phyloP scores from a whole-genome alignment of 225 moss, liverwort and hornwort species.

The Bryoerythrophyllum caledonicum region DNA sequence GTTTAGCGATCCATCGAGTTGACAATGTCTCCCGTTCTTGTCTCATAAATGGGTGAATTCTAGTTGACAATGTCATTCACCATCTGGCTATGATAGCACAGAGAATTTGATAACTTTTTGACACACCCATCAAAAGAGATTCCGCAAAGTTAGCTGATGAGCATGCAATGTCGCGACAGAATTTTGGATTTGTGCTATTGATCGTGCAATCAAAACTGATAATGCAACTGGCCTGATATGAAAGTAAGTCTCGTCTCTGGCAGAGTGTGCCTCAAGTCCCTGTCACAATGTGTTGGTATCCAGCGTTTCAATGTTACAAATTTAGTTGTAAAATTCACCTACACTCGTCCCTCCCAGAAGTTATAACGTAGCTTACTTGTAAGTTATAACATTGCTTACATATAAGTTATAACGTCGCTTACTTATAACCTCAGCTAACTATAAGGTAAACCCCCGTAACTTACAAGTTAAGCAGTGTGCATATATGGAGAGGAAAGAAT shows the following conservation, averaged over 20 bases:
- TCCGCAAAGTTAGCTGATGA: neutral
- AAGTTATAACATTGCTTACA: too few species aligned
- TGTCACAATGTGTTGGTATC: neutral
- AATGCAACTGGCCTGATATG: neutral
- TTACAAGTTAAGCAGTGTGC: too few species aligned
- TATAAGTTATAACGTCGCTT: too few species aligned
- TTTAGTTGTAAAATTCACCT: neutral
- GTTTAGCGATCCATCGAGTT: neutral
- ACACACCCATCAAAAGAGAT: neutral
- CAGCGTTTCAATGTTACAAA: neutral
- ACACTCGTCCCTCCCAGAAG: too few species aligned
- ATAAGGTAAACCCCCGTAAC: too few species aligned
- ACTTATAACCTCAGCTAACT: too few species aligned
- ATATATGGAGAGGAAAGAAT: too few species aligned
- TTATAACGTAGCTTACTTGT: too few species aligned
- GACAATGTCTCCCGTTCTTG: neutral
- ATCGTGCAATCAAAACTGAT: neutral
- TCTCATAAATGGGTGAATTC: neutral
- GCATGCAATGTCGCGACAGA: neutral
- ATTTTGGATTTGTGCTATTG: neutral
- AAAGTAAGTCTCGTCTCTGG: neutral
- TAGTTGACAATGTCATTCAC: conserved; percentile 11
- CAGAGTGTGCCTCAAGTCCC: neutral
- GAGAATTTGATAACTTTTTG: neutral
- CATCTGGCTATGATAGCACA: neutral